These are phyloP conservation scores for Termitomyces sp. DNA, from an alignment of 768 basidiomycete species.

Conservation along the genomic window DNA sequence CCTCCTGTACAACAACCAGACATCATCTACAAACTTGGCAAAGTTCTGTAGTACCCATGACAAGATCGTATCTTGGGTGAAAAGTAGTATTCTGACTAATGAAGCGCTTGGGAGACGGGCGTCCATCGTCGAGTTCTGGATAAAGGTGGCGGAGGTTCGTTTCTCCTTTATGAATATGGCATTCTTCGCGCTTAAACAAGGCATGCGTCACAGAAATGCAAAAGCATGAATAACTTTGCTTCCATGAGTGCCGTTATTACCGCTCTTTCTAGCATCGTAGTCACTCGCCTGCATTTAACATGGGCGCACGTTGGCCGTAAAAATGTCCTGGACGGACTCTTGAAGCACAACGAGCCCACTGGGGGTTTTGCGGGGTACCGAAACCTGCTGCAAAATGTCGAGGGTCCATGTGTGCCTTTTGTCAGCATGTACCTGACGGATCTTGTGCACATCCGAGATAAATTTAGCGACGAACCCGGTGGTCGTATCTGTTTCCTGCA, in stretches of 20 bases:
- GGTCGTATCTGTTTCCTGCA: conserved; percentile 46
- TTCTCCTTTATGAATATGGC: neutral
- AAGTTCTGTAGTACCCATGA: conserved; percentile 59
- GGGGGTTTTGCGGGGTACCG: conserved; percentile 57
- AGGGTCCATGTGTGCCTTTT: conserved; percentile 64
- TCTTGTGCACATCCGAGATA: conserved; percentile 50
- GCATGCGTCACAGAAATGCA: conserved; percentile 48
- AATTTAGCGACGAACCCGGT: conserved; percentile 34
- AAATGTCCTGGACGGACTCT: conserved; percentile 43
- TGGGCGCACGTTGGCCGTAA: conserved; percentile 61
- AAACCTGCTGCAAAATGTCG: conserved; percentile 37
- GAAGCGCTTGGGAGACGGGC: conserved; percentile 49
- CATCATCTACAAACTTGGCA: conserved; percentile 35
- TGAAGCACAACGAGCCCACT: conserved; percentile 52
- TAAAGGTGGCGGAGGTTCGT: conserved; percentile 68
- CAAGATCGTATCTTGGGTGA: conserved; percentile 63
- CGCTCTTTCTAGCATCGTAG: conserved; percentile 54
- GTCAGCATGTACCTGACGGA: conserved; percentile 59
- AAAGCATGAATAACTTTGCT: conserved; percentile 55
- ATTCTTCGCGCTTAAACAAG: neutral
- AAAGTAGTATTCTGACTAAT: conserved; percentile 49
- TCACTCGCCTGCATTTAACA: conserved; percentile 53
- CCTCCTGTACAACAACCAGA: conserved; percentile 49
- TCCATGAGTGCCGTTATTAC: conserved; percentile 64
- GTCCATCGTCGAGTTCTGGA: conserved; percentile 66